Conservation (phyloP, 441 rosid species). For the Dalechampia spathulata region DNA sequence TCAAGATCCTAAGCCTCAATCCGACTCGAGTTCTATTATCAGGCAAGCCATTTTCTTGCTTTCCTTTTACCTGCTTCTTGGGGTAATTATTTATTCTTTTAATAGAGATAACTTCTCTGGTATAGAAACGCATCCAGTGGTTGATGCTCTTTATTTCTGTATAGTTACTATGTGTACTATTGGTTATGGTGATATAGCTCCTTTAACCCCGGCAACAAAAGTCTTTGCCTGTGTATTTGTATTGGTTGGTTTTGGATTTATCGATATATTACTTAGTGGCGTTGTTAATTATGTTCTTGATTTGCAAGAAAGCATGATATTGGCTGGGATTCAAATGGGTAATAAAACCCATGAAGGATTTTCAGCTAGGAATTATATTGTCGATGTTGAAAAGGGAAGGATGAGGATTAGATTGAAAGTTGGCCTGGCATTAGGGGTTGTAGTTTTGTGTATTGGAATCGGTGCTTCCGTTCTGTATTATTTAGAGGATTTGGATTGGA, state of each 20-base stretch:
- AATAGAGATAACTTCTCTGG: constrained; percentile 68
- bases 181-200: constrained; percentile 88
- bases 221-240: constrained; percentile 70
- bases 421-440: constrained; percentile 67
- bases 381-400: constrained; percentile 77
- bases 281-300: constrained; percentile 75
- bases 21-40: constrained; percentile 48
- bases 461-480: constrained; percentile 51
- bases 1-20: constrained; percentile 37
- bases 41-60: constrained; percentile 57
- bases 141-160: constrained; percentile 84
- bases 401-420: constrained; percentile 90
- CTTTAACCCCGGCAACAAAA: constrained; percentile 59
- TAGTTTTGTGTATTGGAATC: constrained; percentile 55
- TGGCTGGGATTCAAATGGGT: constrained; percentile 42
- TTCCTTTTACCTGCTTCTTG: constrained; percentile 47
- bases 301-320: constrained; percentile 68
- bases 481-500: constrained; percentile 49
- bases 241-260: constrained; percentile 75
- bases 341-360: constrained; percentile 23
- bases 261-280: constrained; percentile 67
- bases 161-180: constrained; percentile 93
- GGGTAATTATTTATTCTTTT: constrained; percentile 57
- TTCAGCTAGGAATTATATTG: constrained; percentile 53
- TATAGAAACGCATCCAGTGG: constrained; percentile 67